Evolutionary conservation across 2,329 filamentous ascomycete genomes (phyloP).

Genomic region (Alternaria sp.): DNA sequence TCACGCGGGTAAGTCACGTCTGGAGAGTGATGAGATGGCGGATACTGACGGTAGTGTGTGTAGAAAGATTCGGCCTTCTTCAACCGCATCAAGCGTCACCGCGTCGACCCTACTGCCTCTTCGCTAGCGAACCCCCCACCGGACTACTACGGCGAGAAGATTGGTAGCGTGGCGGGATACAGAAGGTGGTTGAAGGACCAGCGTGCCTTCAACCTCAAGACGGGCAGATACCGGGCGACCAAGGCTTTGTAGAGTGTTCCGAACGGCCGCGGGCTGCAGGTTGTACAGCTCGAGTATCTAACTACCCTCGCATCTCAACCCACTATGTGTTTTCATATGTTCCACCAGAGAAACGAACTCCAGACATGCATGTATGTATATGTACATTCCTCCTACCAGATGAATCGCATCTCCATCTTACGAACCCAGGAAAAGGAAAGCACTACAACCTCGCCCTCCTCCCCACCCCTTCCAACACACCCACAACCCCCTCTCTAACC

Average conservation of each 20-base stretch:
- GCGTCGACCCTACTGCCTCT: conserved; percentile 87
- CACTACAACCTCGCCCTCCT: neutral
- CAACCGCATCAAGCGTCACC: conserved; percentile 85
- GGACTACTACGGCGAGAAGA: conserved; percentile 99
- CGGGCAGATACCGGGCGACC: conserved; percentile 62
- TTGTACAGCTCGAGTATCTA: neutral
- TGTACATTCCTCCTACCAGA: neutral
- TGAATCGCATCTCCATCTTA: neutral
- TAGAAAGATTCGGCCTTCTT: conserved; percentile 96
- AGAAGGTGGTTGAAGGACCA: conserved; percentile 97
- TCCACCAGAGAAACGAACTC: neutral
- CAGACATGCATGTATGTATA: neutral
- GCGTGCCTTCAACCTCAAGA: conserved; percentile 86
- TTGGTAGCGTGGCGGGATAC: conserved; percentile 89
- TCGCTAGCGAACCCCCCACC: conserved; percentile 92
- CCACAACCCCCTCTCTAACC: conserved; percentile 48
- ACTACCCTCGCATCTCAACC: neutral
- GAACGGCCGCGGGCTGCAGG: neutral
- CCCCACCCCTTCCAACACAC: neutral
- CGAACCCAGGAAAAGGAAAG: too few relatives aligned
- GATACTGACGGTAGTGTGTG: conserved; percentile 50
- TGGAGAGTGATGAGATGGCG: neutral
- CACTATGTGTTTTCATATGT: neutral
- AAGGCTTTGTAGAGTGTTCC: conserved; percentile 13
- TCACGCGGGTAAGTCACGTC: conserved; percentile 65